Evolutionary conservation across 805 yeast species (phyloP), one percentile per base, ranked within the genome.

Genomic region (Suhomyces sp.): DNA sequence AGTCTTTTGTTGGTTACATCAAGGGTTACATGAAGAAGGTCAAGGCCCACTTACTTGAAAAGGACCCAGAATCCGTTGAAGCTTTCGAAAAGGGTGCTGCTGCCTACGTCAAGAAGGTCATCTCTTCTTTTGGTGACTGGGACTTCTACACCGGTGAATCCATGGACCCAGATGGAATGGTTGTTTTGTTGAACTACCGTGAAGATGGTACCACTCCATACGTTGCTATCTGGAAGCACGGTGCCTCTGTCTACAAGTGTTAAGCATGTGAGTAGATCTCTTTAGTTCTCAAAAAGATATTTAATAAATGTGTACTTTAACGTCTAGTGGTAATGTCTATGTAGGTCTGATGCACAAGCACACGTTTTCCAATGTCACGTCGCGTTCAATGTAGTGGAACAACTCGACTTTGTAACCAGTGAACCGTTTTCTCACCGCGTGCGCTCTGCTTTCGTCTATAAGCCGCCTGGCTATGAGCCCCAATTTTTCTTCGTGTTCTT

Each of bases 141-240:
- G 99, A 94, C 74, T 94, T 94, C 85, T 94, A 79, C 92, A 93
- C 97, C 65, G 98, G 99, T 83, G 98, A 93, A 83, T 88, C 97
- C 73, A 94, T 94, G 99, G 97, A 94, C 85, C 99, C 99, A 76
- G 99, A 94, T 79, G 99, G 87, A 65, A 94, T 94, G 99, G 79
- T 94, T 72, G 90, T 91, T 65, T 85, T 94, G 76, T 88, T 94
- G 79, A 94, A 94, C 96, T 94, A 93, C 91, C 96, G 99, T 81
- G 99, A 94, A 83, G 98, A 94, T 75, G 99, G 99, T 82, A 81
- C 85, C 67, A 94, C 99, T 65, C 99, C 99, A 72, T 94, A 73
- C 81, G 94, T 93, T 70, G 90, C 92, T 62, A 86, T 92, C 87
- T 94, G 99, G 99, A 94, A 93, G 83, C 99, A 94, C 80, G 99